Conservation (phyloP, 257 asterid genomes). For the Scutellaria barbata region DNA sequence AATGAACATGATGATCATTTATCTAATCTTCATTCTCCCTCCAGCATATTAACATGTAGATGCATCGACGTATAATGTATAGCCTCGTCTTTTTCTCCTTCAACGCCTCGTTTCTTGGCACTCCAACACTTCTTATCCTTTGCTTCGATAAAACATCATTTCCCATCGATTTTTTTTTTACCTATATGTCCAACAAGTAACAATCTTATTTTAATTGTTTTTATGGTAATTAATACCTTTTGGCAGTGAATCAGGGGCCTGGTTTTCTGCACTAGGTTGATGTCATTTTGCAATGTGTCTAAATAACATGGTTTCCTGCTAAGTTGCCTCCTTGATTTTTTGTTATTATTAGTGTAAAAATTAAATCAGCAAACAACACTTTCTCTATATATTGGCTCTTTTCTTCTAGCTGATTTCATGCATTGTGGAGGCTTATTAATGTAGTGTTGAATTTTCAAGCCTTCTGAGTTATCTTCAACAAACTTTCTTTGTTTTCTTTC, state of each 20-base stretch:
- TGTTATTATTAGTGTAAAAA: conserved; percentile 17
- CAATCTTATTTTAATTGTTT: conserved; percentile 25
- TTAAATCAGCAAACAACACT: conserved; percentile 5
- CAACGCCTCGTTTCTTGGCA: conserved; percentile 41
- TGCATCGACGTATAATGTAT: conserved; percentile 57
- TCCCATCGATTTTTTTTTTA: conserved; percentile 40
- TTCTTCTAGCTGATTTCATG: conserved; percentile 10
- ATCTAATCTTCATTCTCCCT: conserved; percentile 48
- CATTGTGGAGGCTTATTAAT: conserved; percentile 11
- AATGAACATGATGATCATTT: neutral
- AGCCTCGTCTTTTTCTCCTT: conserved; percentile 60
- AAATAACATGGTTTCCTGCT: conserved; percentile 42
- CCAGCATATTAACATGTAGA: conserved; percentile 66
- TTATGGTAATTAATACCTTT: conserved; percentile 40
- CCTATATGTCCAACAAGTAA: conserved; percentile 20
- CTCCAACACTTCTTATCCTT: conserved; percentile 30
- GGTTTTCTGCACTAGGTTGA: conserved; percentile 47
- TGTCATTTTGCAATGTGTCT: conserved; percentile 36
- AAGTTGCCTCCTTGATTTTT: conserved; percentile 31
- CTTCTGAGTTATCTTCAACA: conserved; percentile 7
- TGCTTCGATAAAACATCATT: conserved; percentile 37
- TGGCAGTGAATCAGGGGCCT: conserved; percentile 46
- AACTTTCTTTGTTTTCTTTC: neutral
- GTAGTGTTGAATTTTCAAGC: too few species aligned
- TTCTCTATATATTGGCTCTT: conserved; percentile 14